These are phyloP conservation scores for Xylaria intraflava DNA, from an alignment of 495 filamentous ascomycete genomes.

Conservation along the genomic window DNA sequence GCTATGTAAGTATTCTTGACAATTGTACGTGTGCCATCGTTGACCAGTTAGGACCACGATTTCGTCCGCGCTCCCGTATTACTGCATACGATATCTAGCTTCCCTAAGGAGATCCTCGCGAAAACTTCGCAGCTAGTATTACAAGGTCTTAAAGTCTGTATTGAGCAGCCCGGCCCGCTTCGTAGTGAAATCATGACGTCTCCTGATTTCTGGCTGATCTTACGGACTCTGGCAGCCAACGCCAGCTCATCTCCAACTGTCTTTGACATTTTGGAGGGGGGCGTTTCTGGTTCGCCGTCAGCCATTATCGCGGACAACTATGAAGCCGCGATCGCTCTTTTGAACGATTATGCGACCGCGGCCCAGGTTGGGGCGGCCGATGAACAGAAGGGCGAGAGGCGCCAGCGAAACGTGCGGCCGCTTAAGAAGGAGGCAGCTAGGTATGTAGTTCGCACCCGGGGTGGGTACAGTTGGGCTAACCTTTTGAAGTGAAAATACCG, in stretches of 20 bases:
- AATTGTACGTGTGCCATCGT: background rate
- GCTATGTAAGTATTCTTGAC: conserved; percentile 60
- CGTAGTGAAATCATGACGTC: conserved; percentile 90
- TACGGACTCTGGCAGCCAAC: conserved; percentile 64
- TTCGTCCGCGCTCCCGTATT: conserved; percentile 90
- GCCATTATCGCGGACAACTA: conserved; percentile 95
- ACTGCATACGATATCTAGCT: conserved; percentile 82
- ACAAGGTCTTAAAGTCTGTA: conserved; percentile 72
- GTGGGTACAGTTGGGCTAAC: conserved; percentile 13
- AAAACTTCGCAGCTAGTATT: conserved; percentile 68
- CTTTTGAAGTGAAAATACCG: conserved; percentile 54
- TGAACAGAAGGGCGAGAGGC: conserved; percentile 74
- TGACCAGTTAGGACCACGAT: conserved; percentile 62
- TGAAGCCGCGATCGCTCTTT: conserved; percentile 69
- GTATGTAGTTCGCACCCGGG: conserved; percentile 30
- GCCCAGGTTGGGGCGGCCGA: conserved; percentile 71
- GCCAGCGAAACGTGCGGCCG: conserved; percentile 39
- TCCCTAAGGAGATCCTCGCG: conserved; percentile 68
- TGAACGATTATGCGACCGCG: conserved; percentile 85
- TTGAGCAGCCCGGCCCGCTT: conserved; percentile 65
- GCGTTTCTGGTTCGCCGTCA: conserved; percentile 54
- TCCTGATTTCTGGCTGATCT: conserved; percentile 94
- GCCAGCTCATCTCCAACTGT: conserved; percentile 65
- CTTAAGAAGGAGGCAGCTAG: conserved; percentile 52
- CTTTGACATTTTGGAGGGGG: conserved; percentile 76